Percentiles rank a stretch among this genome's conserved stretches.
Evolutionary conservation across 2,329 filamentous ascomycete genomes (phyloP).

Genomic region (Colletotrichum lindemuthianum): DNA sequence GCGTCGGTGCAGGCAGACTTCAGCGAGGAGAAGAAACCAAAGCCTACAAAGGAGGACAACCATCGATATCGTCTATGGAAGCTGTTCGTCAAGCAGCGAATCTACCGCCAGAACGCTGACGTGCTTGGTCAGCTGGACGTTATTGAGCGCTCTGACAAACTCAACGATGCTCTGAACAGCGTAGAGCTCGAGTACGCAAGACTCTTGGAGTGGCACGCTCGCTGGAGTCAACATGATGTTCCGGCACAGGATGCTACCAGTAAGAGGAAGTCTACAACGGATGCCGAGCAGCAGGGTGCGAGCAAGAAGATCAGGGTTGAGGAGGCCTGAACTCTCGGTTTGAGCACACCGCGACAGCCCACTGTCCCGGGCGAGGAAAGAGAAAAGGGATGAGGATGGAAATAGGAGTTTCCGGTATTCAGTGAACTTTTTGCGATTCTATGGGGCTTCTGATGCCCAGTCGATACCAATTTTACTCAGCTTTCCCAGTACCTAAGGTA

Average conservation of each 20-base stretch:
- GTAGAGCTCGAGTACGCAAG: constrained; percentile 80
- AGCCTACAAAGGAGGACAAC: constrained; percentile 64
- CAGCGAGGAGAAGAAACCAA: constrained; percentile 52
- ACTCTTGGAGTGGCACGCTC: constrained; percentile 62
- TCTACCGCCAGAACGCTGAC: constrained; percentile 81
- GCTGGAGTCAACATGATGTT: constrained; percentile 44
- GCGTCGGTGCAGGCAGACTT: constrained; percentile 64
- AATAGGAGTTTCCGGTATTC: constrained; percentile 27
- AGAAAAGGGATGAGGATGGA: not conserved
- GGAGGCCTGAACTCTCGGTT: constrained; percentile 11
- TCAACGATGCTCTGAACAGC: constrained; percentile 73
- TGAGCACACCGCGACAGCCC: not conserved
- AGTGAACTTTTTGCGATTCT: constrained; percentile 24
- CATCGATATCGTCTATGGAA: constrained; percentile 77
- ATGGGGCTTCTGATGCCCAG: constrained; percentile 20
- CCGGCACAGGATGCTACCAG: constrained; percentile 41
- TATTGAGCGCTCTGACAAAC: constrained; percentile 74
- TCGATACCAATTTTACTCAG: constrained; percentile 28
- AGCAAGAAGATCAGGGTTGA: constrained; percentile 60
- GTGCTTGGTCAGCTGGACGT: constrained; percentile 75
- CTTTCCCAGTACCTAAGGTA: too few relatives aligned
- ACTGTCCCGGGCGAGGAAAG: not conserved
- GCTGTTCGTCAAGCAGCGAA: constrained; percentile 78
- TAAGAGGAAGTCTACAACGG: constrained; percentile 58
- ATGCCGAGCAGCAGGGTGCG: constrained; percentile 40